Evolutionary conservation across 2,329 filamentous ascomycete species (phyloP), one percentile per base, ranked within the genome.

Genomic region (Colletotrichum agaves): DNA sequence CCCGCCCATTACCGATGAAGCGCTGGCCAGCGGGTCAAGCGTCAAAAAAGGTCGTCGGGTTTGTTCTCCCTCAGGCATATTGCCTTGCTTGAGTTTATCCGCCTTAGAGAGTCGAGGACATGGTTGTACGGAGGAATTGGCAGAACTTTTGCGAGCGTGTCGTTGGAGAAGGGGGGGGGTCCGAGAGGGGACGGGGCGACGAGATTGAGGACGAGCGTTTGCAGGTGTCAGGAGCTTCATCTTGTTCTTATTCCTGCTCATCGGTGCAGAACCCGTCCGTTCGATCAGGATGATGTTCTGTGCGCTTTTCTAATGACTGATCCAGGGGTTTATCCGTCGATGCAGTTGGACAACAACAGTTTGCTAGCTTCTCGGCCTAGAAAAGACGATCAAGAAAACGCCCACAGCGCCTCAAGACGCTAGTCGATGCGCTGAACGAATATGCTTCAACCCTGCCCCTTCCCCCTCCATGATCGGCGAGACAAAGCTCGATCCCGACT

Each of bases 1-100:
- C 53, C 61, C 59, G 61, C 64, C 61, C 53, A 55, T 41, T 53
- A 19, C 64, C 61, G 53, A 68, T 50, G 47, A 58, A 63, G 61
- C 61, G 61, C 53, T n/a, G 21, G 53, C 64, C 53, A 53, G 61
- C 65, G 47, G 65, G 55, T 65, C 17, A n/a, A 21, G 55, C 46
- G 41, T n/a, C 47, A 23, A 31, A 39, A 37, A 43, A 13, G 35
- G 47, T 46, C 43, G 49, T 27, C 27, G 17, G 33, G 46, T 60
- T 65, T 59, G 52, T 58, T 59, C 52, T 63, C 46, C 47, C 53
- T 55, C 44, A 67, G 17, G 35, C 56, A 60, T 37, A 37, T 17
- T n/a, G 31, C 33, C 31, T 50, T 33, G 47, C n/a, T 50, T 27
- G 12, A 37, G 35, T 37, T 15, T 37, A 37, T 15, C 58, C 58